These are phyloP conservation scores for Colletotrichum theobromicola DNA, from an alignment of 2,329 filamentous ascomycete species.

Conservation along the genomic window DNA sequence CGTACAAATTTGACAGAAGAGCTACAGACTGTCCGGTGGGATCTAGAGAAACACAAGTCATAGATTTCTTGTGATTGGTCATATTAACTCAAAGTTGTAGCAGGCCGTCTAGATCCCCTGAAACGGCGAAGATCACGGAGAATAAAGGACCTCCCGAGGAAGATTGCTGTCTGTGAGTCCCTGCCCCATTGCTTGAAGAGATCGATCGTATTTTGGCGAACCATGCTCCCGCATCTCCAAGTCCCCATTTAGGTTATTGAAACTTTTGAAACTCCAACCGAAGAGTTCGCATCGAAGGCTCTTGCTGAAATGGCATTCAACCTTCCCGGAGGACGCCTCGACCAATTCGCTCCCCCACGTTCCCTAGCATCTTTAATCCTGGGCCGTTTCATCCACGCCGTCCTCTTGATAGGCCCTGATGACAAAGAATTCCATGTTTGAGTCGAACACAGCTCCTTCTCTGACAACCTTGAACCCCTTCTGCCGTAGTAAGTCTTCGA, in stretches of 20 bases:
- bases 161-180: background rate
- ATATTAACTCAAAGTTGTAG: background rate
- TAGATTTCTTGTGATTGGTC: background rate
- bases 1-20: background rate
- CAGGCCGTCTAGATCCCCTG: background rate
- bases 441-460: background rate
- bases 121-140: background rate
- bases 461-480: constrained; percentile 24
- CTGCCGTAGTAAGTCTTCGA: constrained; percentile 21
- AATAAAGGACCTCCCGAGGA: background rate
- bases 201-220: background rate
- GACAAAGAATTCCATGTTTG: background rate
- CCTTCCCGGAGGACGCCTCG: background rate
- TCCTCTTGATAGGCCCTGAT: background rate
- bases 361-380: background rate
- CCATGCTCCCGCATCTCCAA: background rate
- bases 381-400: background rate
- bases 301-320: background rate
- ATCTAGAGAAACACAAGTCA: background rate
- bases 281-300: background rate
- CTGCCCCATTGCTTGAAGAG: background rate
- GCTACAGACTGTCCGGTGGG: background rate
- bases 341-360: background rate
- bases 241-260: background rate
- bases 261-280: background rate